Percentiles rank a stretch among this genome's conserved stretches.
Evolutionary conservation across 116 monocot genomes (phyloP).

Genomic region (Phalaenopsis hybrid): DNA sequence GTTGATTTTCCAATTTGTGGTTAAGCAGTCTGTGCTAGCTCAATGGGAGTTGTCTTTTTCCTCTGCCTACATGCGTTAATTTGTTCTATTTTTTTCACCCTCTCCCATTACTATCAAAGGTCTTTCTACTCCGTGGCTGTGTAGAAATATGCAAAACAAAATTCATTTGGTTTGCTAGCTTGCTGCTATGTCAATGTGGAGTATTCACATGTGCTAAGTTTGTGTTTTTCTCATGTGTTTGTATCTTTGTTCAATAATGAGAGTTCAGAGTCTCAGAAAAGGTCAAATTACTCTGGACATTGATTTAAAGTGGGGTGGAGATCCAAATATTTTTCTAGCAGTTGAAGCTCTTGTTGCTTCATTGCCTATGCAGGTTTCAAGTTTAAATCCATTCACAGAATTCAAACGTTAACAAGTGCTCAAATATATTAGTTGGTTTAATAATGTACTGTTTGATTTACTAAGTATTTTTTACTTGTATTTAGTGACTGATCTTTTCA

Average conservation of each 20-base stretch:
- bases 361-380: conserved; percentile 81
- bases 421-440: neutral
- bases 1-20: neutral
- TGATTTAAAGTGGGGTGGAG: conserved; percentile 96
- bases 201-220: neutral
- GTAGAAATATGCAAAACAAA: neutral
- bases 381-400: neutral
- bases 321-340: conserved; percentile 86
- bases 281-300: conserved; percentile 96
- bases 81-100: neutral
- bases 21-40: neutral
- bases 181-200: neutral
- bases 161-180: neutral
- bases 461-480: neutral
- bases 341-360: conserved; percentile 96
- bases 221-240: neutral
- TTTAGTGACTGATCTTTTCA: neutral
- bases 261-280: conserved; percentile 84
- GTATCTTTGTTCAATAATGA: conserved; percentile 41
- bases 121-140: neutral
- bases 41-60: neutral
- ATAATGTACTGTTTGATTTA: neutral
- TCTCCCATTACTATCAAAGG: neutral
- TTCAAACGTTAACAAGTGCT: neutral
- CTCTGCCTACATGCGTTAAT: neutral